Conservation (phyloP, 371 early-diverging fungal genomes). For the Mortierella sp. region DNA sequence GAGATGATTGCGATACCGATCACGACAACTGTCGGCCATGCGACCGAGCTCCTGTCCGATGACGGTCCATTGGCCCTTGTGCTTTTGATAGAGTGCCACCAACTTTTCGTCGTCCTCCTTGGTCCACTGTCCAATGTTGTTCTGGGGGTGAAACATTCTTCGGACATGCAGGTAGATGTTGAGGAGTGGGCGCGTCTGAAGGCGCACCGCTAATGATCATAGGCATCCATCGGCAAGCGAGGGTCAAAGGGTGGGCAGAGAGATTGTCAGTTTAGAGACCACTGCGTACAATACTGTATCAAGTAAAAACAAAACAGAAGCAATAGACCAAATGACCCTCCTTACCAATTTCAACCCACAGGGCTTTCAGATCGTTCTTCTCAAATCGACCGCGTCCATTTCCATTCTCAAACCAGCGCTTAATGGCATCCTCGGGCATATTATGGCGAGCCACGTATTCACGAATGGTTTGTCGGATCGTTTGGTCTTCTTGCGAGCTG, state of each 20-base stretch:
- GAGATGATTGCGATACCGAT: conserved; percentile 50
- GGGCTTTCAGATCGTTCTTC: conserved; percentile 49
- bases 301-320: too few species aligned
- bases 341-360: conserved; percentile 55
- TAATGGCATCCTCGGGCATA: conserved; percentile 45
- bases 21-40: conserved; percentile 55
- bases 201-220: conserved; percentile 42
- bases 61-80: conserved; percentile 50
- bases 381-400: conserved; percentile 51
- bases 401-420: conserved; percentile 53
- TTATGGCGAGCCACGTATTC: conserved; percentile 44
- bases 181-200: conserved; percentile 43
- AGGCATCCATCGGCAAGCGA: too few species aligned
- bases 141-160: conserved; percentile 55
- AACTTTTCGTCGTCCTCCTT: conserved; percentile 52
- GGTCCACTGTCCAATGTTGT: conserved; percentile 52
- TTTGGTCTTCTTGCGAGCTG: conserved; percentile 45
- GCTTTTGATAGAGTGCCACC: conserved; percentile 30
- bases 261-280: background rate
- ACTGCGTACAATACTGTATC: too few species aligned
- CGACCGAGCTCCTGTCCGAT: conserved; percentile 48
- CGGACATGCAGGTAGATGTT: conserved; percentile 54
- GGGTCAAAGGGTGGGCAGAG: background rate
- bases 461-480: conserved; percentile 46
- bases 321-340: background rate